A percentile compares a stretch with the other conserved stretches of the same genome.
Evolutionary conservation across 495 filamentous ascomycete species (phyloP).

Genomic region (Rostrohypoxylon terebratum): DNA sequence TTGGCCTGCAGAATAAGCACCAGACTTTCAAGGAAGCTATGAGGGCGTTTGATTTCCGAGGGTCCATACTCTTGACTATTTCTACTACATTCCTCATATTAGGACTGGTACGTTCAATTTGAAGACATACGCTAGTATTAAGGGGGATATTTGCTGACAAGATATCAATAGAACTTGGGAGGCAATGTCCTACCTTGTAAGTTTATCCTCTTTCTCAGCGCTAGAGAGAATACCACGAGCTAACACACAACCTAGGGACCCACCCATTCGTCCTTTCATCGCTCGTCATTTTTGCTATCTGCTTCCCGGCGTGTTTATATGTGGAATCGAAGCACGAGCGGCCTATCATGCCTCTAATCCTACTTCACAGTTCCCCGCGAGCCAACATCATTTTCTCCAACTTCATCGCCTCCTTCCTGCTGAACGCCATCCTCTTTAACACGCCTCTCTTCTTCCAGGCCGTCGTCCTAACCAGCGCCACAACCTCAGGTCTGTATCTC

Average conservation of each 20-base stretch:
- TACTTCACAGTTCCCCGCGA: slow-evolving; percentile 69
- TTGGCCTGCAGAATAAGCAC: slow-evolving; percentile 68
- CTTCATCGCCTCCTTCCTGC: slow-evolving; percentile 70
- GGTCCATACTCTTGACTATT: slow-evolving; percentile 72
- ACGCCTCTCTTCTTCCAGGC: slow-evolving; percentile 84
- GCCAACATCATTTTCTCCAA: slow-evolving; percentile 77
- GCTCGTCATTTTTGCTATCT: slow-evolving; percentile 66
- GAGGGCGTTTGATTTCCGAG: slow-evolving; percentile 74
- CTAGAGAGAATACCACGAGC: background rate
- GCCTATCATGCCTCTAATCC: slow-evolving; percentile 77
- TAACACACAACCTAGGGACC: slow-evolving; percentile 59
- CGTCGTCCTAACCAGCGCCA: slow-evolving; percentile 77
- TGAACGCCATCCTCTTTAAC: slow-evolving; percentile 81
- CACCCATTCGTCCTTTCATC: slow-evolving; percentile 76
- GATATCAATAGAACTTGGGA: slow-evolving; percentile 70
- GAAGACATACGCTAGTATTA: background rate
- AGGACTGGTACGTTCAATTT: slow-evolving; percentile 64
- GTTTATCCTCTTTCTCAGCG: background rate
- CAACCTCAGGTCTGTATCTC: slow-evolving; percentile 77
- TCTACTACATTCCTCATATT: slow-evolving; percentile 76
- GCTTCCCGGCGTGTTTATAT: slow-evolving; percentile 69
- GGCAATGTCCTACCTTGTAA: slow-evolving; percentile 77
- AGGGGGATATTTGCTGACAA: slow-evolving; percentile 37
- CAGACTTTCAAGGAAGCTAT: slow-evolving; percentile 68
- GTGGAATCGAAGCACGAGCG: slow-evolving; percentile 70